A percentile compares a stretch with the other conserved stretches of the same genome.
Evolutionary conservation across 1,139 yeast genomes (phyloP).

Genomic region (Saccharomycopsis crataegensis): DNA sequence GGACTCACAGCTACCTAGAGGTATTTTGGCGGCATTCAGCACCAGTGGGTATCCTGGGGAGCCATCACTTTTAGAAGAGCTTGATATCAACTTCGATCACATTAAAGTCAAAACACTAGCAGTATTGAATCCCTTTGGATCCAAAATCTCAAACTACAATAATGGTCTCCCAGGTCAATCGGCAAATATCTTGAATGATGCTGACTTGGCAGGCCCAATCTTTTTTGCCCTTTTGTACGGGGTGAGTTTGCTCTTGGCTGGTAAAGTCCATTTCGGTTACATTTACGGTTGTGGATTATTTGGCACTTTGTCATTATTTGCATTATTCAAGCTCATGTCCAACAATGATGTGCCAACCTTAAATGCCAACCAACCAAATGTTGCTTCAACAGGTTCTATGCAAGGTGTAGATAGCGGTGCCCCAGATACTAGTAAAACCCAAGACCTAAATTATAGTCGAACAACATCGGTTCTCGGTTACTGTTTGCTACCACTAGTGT

Average conservation of each 20-base stretch:
- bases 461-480: slow-evolving; percentile 93
- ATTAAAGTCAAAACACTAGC: slow-evolving; percentile 80
- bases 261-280: slow-evolving; percentile 94
- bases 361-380: slow-evolving; percentile 18
- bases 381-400: slow-evolving; percentile 13
- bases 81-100: slow-evolving; percentile 88
- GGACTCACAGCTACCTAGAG: slow-evolving; percentile 56
- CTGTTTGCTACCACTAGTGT: slow-evolving; percentile 84
- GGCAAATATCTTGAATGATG: slow-evolving; percentile 60
- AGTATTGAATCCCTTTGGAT: slow-evolving; percentile 72
- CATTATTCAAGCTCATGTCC: slow-evolving; percentile 81
- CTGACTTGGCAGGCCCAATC: slow-evolving; percentile 94
- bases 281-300: slow-evolving; percentile 93
- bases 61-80: slow-evolving; percentile 84
- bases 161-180: not conserved
- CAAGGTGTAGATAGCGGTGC: not conserved
- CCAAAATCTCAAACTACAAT: slow-evolving; percentile 39
- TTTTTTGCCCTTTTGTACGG: slow-evolving; percentile 86
- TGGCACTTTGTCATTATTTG: slow-evolving; percentile 82
- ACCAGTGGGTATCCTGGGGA: slow-evolving; percentile 92
- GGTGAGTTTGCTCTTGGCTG: slow-evolving; percentile 70
- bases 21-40: slow-evolving; percentile 86
- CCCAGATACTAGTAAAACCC: slow-evolving; percentile 27
- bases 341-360: slow-evolving; percentile 22
- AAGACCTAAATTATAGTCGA: slow-evolving; percentile 52